Percentiles rank a stretch among this genome's conserved stretches.
Conservation (phyloP, 2,329 filamentous ascomycete species). For the Aspergillus udagawae region DNA sequence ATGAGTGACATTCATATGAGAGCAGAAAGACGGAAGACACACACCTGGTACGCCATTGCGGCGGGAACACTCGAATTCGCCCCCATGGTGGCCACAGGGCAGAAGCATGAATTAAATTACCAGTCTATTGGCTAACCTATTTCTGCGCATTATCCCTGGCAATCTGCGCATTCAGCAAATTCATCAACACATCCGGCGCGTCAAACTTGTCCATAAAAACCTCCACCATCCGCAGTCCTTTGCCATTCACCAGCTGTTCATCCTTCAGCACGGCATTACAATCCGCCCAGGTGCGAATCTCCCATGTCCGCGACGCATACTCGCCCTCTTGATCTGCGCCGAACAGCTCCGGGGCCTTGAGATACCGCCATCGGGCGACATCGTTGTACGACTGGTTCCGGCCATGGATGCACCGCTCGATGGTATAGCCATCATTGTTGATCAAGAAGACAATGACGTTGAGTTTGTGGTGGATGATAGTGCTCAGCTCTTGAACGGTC, state of each 20-base stretch:
- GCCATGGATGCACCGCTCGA: slow-evolving; percentile 57
- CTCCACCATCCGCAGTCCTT: slow-evolving; percentile 41
- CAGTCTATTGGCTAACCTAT: not conserved
- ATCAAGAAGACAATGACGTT: slow-evolving; percentile 51
- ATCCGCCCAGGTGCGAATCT: slow-evolving; percentile 45
- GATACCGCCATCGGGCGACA: slow-evolving; percentile 50
- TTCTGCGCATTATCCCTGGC: slow-evolving; percentile 20
- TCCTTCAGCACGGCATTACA: slow-evolving; percentile 38
- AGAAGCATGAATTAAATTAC: not conserved
- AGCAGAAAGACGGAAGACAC: too few species aligned
- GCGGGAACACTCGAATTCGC: too few species aligned
- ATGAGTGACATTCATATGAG: too few species aligned
- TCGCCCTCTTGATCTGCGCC: slow-evolving; percentile 38
- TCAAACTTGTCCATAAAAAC: slow-evolving; percentile 39
- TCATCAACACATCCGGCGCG: slow-evolving; percentile 30
- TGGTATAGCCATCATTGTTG: slow-evolving; percentile 59
- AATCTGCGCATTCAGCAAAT: slow-evolving; percentile 29
- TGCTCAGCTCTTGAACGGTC: slow-evolving; percentile 63
- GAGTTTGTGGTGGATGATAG: slow-evolving; percentile 55
- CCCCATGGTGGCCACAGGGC: not conserved
- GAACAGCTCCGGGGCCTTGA: slow-evolving; percentile 48
- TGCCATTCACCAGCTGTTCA: slow-evolving; percentile 33
- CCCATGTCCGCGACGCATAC: slow-evolving; percentile 35
- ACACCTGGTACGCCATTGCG: too few species aligned
- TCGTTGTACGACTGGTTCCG: slow-evolving; percentile 54